These are phyloP conservation scores for Trametes polyzona DNA, from an alignment of 1,284 basidiomycete genomes.

Conservation along the genomic window DNA sequence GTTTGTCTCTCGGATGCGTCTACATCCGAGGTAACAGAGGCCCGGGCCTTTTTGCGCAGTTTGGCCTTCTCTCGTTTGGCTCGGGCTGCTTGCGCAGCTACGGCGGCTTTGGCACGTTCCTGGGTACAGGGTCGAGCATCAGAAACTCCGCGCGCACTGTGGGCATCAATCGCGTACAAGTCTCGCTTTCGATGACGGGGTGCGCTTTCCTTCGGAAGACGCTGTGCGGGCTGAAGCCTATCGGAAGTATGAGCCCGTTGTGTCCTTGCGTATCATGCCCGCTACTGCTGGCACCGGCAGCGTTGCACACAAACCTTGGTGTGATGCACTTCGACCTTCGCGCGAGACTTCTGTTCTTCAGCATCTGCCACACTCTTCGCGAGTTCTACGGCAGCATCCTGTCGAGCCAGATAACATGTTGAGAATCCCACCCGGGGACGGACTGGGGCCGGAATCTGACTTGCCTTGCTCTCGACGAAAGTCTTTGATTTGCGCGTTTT, in stretches of 20 bases:
- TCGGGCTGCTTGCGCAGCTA: conserved; percentile 31
- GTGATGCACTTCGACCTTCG: conserved; percentile 27
- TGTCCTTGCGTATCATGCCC: background rate
- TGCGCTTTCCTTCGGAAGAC: background rate
- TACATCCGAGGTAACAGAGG: background rate
- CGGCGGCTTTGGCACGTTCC: conserved; percentile 34
- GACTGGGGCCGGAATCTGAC: background rate
- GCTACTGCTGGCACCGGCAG: conserved; percentile 14
- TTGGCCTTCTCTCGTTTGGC: conserved; percentile 37
- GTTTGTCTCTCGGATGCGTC: too few relatives aligned
- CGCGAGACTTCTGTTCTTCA: conserved; percentile 30
- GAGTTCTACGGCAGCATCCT: conserved; percentile 34
- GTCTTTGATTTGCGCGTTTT: conserved; percentile 24
- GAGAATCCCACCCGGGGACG: background rate
- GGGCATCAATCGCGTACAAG: conserved; percentile 26
- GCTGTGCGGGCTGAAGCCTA: conserved; percentile 16
- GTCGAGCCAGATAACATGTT: background rate
- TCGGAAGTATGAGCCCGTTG: background rate
- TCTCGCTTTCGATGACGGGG: conserved; percentile 24
- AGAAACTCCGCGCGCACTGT: background rate
- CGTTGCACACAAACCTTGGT: conserved; percentile 26
- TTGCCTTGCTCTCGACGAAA: conserved; percentile 30
- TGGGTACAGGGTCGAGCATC: conserved; percentile 13
- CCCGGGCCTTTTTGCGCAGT: conserved; percentile 25
- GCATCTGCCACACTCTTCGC: conserved; percentile 29